Percentiles rank a stretch among this genome's conserved stretches.
Evolutionary conservation across 1,284 basidiomycete species (phyloP).

Genomic region (Dichomitus squalens): DNA sequence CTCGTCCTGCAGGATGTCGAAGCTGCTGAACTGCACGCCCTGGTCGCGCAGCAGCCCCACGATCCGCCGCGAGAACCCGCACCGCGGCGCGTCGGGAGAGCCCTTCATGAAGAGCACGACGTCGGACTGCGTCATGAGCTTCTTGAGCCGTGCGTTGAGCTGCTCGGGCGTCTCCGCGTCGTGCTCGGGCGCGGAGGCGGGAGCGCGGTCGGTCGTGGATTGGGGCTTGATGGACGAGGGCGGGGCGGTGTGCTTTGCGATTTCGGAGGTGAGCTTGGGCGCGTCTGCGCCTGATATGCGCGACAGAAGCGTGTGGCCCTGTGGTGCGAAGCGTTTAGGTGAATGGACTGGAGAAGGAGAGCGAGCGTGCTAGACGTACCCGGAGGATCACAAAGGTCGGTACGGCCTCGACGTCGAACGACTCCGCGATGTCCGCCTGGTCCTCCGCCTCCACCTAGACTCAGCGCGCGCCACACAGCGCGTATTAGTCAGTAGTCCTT

Average conservation of each 20-base stretch:
- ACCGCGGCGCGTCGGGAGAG: constrained; percentile 82
- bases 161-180: constrained; percentile 66
- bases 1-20: constrained; percentile 76
- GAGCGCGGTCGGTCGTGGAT: constrained; percentile 38
- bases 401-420: constrained; percentile 91
- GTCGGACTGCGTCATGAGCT: constrained; percentile 68
- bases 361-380: constrained; percentile 40
- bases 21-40: constrained; percentile 66
- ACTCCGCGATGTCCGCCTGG: constrained; percentile 89
- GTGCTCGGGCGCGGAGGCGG: constrained; percentile 35
- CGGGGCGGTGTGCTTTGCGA: constrained; percentile 57
- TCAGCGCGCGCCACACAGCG: background rate
- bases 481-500: background rate
- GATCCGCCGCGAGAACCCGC: constrained; percentile 80
- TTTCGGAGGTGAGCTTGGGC: constrained; percentile 60
- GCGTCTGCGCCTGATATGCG: constrained; percentile 87
- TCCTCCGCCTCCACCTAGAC: constrained; percentile 89
- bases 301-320: constrained; percentile 91
- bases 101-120: constrained; percentile 99
- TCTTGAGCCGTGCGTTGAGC: constrained; percentile 61
- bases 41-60: constrained; percentile 65
- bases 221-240: constrained; percentile 44
- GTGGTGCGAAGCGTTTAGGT: constrained; percentile 26
- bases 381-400: constrained; percentile 86
- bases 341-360: background rate